These are phyloP conservation scores for Sicyos edulis DNA, from an alignment of 306 rosid species.

Conservation along the genomic window DNA sequence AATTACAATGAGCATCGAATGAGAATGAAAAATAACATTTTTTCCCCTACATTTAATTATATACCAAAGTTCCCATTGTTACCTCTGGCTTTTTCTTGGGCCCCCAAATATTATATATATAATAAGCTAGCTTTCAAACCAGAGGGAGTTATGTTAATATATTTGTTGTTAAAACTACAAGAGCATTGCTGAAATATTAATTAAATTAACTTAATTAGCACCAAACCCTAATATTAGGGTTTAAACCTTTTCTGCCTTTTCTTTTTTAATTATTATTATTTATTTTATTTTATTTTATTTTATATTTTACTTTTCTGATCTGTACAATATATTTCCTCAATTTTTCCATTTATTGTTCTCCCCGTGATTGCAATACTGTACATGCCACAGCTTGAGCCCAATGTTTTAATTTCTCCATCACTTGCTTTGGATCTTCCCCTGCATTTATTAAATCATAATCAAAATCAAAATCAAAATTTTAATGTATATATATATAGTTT, in stretches of 20 bases:
- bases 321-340: constrained; percentile 33
- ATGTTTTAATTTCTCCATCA: constrained; percentile 75
- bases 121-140: no score
- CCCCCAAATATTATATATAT: background rate
- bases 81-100: background rate
- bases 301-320: constrained; percentile 20
- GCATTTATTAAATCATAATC: background rate
- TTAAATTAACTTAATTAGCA: background rate
- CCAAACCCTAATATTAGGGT: no score
- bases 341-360: background rate
- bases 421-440: constrained; percentile 87
- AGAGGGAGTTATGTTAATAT: no score
- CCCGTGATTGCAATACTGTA: constrained; percentile 65
- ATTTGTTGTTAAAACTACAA: no score
- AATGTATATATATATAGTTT: background rate
- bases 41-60: background rate
- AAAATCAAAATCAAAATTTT: background rate
- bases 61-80: no score
- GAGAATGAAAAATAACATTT: background rate
- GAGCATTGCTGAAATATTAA: background rate
- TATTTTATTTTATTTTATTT: constrained; percentile 3
- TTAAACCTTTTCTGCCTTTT: no score
- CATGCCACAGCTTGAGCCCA: constrained; percentile 99
- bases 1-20: constrained; percentile 10
- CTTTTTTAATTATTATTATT: no score